phyloP scores from a whole-genome alignment of 164 flowering plant genomes.

The Houttuynia cordata region DNA sequence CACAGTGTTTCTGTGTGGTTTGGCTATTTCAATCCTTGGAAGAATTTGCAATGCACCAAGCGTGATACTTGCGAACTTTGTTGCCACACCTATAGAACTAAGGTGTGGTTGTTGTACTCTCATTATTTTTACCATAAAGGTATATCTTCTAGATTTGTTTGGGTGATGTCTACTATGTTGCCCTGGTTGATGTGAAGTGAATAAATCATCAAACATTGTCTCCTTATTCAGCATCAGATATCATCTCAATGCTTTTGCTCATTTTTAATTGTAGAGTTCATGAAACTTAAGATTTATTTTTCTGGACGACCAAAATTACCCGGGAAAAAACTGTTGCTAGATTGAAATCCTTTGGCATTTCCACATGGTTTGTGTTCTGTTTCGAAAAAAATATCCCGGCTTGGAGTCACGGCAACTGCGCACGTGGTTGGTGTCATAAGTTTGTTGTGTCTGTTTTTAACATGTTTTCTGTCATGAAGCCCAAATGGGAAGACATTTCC shows the following conservation, averaged over 20 bases:
- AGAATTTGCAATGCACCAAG: conserved; percentile 75
- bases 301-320: not conserved
- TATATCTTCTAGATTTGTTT: too few relatives aligned
- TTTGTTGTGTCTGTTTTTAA: too few relatives aligned
- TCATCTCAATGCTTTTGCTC: not conserved
- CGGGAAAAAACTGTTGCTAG: too few relatives aligned
- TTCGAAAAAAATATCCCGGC: too few relatives aligned
- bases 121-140: not conserved
- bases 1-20: conserved; percentile 74
- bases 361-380: too few relatives aligned
- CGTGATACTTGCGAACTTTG: conserved; percentile 72
- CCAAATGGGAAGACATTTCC: too few relatives aligned
- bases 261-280: not conserved
- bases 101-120: conserved; percentile 28
- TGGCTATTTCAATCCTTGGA: conserved; percentile 79
- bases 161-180: too few relatives aligned
- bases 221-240: not conserved
- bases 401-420: too few relatives aligned
- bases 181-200: not conserved
- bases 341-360: too few relatives aligned
- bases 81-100: conserved; percentile 90
- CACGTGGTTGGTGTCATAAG: too few relatives aligned
- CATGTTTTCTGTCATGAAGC: too few relatives aligned
- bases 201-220: not conserved
- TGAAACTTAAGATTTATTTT: not conserved